Conservation (phyloP, 768 basidiomycete species). For the Boletus rubroflammeus region DNA sequence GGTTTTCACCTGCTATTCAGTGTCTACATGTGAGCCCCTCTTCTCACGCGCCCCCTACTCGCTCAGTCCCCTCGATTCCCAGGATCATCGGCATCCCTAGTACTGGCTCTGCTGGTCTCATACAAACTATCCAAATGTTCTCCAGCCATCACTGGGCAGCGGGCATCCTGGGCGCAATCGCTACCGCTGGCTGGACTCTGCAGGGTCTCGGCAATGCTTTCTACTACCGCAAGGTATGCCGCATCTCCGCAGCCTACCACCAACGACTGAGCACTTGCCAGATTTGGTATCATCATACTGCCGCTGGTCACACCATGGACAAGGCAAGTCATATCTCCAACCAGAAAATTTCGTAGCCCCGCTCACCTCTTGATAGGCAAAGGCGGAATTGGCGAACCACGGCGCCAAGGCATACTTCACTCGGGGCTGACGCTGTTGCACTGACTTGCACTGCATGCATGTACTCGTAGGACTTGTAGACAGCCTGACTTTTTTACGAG, state of each 20-base stretch:
- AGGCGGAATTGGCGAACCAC: conserved; percentile 75
- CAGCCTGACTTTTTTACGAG: background rate
- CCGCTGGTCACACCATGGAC: conserved; percentile 84
- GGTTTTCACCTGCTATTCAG: conserved; percentile 94
- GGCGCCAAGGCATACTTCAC: conserved; percentile 89
- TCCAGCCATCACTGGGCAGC: conserved; percentile 67
- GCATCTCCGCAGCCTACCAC: conserved; percentile 12
- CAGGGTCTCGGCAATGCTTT: conserved; percentile 81
- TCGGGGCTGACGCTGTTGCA: conserved; percentile 50
- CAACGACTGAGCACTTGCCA: conserved; percentile 26
- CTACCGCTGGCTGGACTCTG: conserved; percentile 83
- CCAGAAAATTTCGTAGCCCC: background rate
- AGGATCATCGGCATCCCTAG: conserved; percentile 96
- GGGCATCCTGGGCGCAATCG: conserved; percentile 74
- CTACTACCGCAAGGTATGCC: conserved; percentile 71
- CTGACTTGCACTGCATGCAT: conserved; percentile 11
- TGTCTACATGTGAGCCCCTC: conserved; percentile 72
- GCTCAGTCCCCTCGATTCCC: conserved; percentile 24
- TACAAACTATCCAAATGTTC: conserved; percentile 87
- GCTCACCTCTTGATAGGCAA: conserved; percentile 52
- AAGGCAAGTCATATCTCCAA: conserved; percentile 49
- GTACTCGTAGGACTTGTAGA: conserved; percentile 17
- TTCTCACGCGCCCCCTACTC: background rate
- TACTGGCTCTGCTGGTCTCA: conserved; percentile 92
- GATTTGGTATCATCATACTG: conserved; percentile 76